A percentile compares a stretch with the other conserved stretches of the same genome.
Evolutionary conservation across 2,329 filamentous ascomycete genomes (phyloP).

Genomic region (Triangularia setosa): DNA sequence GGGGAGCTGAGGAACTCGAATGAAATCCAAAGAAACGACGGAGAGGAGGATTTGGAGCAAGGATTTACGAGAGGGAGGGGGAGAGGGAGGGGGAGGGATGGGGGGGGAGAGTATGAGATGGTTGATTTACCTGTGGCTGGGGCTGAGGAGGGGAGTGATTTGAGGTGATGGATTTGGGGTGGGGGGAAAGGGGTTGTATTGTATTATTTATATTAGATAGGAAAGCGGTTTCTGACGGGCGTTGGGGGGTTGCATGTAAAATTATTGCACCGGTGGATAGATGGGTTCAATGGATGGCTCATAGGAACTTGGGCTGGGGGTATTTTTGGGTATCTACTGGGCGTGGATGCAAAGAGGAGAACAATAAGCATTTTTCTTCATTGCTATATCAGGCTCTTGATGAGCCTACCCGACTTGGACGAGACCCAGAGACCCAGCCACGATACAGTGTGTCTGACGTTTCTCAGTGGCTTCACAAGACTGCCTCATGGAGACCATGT

Average conservation of each 20-base stretch:
- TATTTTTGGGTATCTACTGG: background rate
- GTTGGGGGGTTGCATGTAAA: background rate
- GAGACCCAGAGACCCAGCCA: too few relatives aligned
- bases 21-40: too few relatives aligned
- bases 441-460: background rate
- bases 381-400: background rate
- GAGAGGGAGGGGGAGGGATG: slow-evolving; percentile 51
- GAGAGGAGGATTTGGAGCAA: slow-evolving; percentile 43
- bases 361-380: background rate
- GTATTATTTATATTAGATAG: background rate
- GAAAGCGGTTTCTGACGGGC: background rate
- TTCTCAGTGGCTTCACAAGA: background rate
- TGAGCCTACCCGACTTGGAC: too few relatives aligned
- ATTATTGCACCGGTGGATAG: background rate
- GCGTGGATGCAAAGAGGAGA: background rate
- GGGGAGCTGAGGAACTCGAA: slow-evolving; percentile 14
- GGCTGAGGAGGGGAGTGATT: background rate
- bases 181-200: background rate
- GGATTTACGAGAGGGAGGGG: slow-evolving; percentile 49
- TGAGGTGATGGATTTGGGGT: background rate
- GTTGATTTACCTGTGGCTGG: slow-evolving; percentile 48
- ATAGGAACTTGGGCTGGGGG: background rate
- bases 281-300: background rate
- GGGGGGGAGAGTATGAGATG: slow-evolving; percentile 64
- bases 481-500: background rate